Evolutionary conservation across 2,329 filamentous ascomycete genomes (phyloP).

Genomic region (Colletotrichum plurivorum): DNA sequence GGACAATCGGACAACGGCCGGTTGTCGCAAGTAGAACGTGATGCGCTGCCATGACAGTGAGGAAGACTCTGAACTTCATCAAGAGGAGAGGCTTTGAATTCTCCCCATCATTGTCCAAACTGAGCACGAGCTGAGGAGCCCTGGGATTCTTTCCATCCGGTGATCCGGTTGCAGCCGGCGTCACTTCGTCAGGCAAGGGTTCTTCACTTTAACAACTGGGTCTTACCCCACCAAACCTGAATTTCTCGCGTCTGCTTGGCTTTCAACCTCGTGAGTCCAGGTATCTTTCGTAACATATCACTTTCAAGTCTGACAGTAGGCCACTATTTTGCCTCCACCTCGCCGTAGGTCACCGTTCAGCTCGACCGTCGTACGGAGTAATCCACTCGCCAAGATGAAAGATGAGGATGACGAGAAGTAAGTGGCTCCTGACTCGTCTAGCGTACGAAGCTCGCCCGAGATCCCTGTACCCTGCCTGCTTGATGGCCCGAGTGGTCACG

Average conservation of each 20-base stretch:
- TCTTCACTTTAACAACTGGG: not conserved
- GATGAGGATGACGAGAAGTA: conserved; percentile 14
- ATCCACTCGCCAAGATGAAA: conserved; percentile 13
- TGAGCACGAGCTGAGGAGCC: too few species aligned
- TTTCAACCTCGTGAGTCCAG: not conserved
- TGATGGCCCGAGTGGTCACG: conserved; percentile 16
- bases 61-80: not conserved
- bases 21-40: not conserved
- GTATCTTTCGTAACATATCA: not conserved
- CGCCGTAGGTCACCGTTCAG: not conserved
- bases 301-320: not conserved
- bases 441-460: conserved; percentile 1
- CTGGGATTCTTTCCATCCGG: not conserved
- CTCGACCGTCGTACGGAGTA: not conserved
- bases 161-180: not conserved
- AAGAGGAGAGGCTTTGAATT: not conserved
- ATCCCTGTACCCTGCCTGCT: not conserved
- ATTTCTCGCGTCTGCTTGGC: not conserved
- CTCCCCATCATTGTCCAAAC: not conserved
- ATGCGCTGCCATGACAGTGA: not conserved
- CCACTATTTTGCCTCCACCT: not conserved
- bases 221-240: not conserved
- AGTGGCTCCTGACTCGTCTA: not conserved
- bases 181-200: not conserved
- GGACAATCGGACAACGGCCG: not conserved